Base-by-base conservation (phyloP, 441 rosid species). In the Bruguiera hainesii region DNA sequence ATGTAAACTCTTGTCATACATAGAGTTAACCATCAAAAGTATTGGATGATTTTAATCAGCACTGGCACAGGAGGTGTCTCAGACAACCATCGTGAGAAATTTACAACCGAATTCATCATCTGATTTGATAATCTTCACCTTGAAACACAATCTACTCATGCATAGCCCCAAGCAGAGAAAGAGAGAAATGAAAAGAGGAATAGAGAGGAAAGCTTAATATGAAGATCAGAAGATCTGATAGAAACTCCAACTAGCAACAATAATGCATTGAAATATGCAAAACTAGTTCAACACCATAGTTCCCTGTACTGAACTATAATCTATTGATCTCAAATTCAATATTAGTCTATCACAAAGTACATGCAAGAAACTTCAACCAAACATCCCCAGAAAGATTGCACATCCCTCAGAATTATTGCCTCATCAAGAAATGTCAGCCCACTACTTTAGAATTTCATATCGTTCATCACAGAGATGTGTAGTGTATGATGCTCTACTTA, bases 51-150 rank as follows among this genome's bases (percentile, higher is more conserved):
- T 53, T 49, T 56, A 76, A 77, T 84, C 81, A 80, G 20, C 49
- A n/a, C 29, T 9, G 67, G 78, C 78, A 76, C 73, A 37, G 20
- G n/a, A 64, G n/a, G 68, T 58, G 81, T 64, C 81, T 81, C 84
- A 73, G 80, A 79, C 60, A 80, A 79, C 83, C 77, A 73, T 79
- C 79, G 80, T 79, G 79, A 79, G 79, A 78, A 70, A 55, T 68
- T 71, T 71, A 7, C 56, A 75, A 73, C 87, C 77, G 71, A 67
- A 46, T 53, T 79, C 83, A 81, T 79, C 83, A 69, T 66, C 63
- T 73, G 84, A 71, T 79, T 73, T 63, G 31, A 50, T 35, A 42
- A 10, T 2, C 42, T 48, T n/a, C 18, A 35, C 9, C 37, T 33
- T 33, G 37, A 33, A 33, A 33, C 2, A 7, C 7, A 68, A 46